These are phyloP conservation scores for Castanea sativa DNA, from an alignment of 306 rosid genomes.

Conservation along the genomic window DNA sequence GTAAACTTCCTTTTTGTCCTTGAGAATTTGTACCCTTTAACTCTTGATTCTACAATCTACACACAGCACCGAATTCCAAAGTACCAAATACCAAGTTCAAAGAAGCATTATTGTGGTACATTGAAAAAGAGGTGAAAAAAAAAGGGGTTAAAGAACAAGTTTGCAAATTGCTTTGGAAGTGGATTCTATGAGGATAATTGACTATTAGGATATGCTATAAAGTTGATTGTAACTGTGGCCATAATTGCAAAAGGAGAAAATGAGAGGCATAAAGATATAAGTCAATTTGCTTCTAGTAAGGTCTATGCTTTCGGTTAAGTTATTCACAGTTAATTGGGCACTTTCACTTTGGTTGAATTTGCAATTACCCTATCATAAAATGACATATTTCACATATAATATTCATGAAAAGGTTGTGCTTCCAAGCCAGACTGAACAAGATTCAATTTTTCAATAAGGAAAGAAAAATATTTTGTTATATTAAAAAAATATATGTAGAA, in stretches of 20 bases:
- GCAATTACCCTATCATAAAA: background rate
- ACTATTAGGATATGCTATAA: background rate
- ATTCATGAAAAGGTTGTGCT: background rate
- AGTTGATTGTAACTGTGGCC: conserved; percentile 11
- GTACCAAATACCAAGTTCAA: conserved; percentile 1
- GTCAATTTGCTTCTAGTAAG: background rate
- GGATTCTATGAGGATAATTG: background rate
- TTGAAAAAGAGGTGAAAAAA: conserved; percentile 3
- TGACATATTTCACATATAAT: background rate
- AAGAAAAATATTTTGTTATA: background rate
- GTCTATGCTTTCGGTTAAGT: background rate
- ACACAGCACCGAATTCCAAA: conserved; percentile 4
- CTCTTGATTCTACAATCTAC: conserved; percentile 6
- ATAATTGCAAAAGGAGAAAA: conserved; percentile 14
- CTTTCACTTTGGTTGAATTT: conserved; percentile 5
- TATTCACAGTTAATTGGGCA: background rate
- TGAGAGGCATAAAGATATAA: background rate
- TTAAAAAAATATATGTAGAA: background rate
- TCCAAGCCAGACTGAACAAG: background rate
- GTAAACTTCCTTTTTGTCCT: background rate
- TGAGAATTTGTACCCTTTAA: background rate
- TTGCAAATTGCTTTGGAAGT: conserved; percentile 4
- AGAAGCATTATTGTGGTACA: conserved; percentile 3
- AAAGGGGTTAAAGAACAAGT: background rate
- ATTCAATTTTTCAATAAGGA: background rate